These are phyloP conservation scores for Aureobasidium leucospermi DNA, from an alignment of 2,329 filamentous ascomycete species.

Conservation along the genomic window DNA sequence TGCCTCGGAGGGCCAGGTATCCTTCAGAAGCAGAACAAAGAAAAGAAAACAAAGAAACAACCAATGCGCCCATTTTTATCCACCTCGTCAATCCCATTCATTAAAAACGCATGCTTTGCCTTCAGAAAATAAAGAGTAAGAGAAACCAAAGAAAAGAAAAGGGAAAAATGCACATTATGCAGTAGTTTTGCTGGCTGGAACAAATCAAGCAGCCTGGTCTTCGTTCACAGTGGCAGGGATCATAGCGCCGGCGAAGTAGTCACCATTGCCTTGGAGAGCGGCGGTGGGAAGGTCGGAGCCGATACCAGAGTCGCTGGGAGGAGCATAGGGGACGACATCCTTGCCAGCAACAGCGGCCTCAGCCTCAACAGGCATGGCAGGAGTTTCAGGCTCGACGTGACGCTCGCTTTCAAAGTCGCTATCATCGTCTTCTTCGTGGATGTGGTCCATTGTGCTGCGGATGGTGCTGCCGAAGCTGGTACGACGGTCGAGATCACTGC, in stretches of 20 bases:
- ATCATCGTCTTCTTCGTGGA: slow-evolving; percentile 18
- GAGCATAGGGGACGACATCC: slow-evolving; percentile 21
- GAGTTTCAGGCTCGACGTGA: slow-evolving; percentile 3
- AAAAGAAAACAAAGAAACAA: background rate
- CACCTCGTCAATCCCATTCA: slow-evolving; percentile 1
- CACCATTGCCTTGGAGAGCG: slow-evolving; percentile 15
- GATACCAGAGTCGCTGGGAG: slow-evolving; percentile 33
- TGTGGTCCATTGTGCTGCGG: slow-evolving; percentile 26
- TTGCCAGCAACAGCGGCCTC: slow-evolving; percentile 18
- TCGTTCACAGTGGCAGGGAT: background rate
- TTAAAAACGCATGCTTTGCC: background rate
- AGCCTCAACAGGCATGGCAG: slow-evolving; percentile 9
- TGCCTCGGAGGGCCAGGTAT: background rate
- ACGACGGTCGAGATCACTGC: slow-evolving; percentile 39
- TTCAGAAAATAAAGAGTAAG: background rate
- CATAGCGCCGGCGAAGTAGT: slow-evolving; percentile 8
- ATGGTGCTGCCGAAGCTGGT: slow-evolving; percentile 36
- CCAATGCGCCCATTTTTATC: slow-evolving; percentile 4
- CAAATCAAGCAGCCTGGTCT: background rate
- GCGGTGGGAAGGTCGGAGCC: slow-evolving; percentile 32
- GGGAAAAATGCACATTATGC: background rate
- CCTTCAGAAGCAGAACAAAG: background rate
- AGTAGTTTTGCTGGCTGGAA: background rate
- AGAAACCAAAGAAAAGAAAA: background rate
- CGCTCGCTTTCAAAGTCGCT: slow-evolving; percentile 17